These are phyloP conservation scores for Basidioascus undulatus DNA, from an alignment of 768 basidiomycete genomes.

Conservation along the genomic window DNA sequence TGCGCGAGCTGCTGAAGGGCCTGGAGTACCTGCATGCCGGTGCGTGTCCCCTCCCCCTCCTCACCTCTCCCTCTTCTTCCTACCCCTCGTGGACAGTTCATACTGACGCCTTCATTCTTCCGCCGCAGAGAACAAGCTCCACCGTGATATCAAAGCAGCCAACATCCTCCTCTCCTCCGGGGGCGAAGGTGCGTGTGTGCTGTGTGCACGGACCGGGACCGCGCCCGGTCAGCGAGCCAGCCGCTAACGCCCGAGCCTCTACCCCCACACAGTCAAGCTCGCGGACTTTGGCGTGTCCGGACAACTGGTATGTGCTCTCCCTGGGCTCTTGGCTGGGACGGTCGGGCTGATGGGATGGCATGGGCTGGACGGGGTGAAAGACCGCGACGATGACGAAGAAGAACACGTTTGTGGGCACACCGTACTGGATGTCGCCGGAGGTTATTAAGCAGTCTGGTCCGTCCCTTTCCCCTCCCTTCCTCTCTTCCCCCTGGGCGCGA, in stretches of 20 bases:
- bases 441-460: constrained; percentile 98
- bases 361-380: too few relatives aligned
- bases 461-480: too few relatives aligned
- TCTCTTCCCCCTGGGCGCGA: too few relatives aligned
- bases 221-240: constrained; percentile 13
- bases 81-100: too few relatives aligned
- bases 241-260: constrained; percentile 3
- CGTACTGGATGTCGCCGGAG: constrained; percentile 99
- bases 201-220: too few relatives aligned
- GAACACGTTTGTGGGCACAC: constrained; percentile 89
- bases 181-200: constrained; percentile 35
- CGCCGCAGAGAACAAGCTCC: constrained; percentile 86
- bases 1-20: constrained; percentile 71
- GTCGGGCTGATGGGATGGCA: too few relatives aligned
- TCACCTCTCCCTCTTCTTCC: too few relatives aligned
- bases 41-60: too few relatives aligned
- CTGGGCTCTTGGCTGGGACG: too few relatives aligned
- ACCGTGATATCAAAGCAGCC: constrained; percentile 99
- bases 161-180: constrained; percentile 78
- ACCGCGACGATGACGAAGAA: constrained; percentile 84
- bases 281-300: constrained; percentile 98
- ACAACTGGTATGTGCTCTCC: too few relatives aligned
- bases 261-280: constrained; percentile 48
- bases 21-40: constrained; percentile 90
- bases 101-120: too few relatives aligned